Evolutionary conservation across 2,329 filamentous ascomycete genomes (phyloP).

Genomic region (Ilyonectria robusta): DNA sequence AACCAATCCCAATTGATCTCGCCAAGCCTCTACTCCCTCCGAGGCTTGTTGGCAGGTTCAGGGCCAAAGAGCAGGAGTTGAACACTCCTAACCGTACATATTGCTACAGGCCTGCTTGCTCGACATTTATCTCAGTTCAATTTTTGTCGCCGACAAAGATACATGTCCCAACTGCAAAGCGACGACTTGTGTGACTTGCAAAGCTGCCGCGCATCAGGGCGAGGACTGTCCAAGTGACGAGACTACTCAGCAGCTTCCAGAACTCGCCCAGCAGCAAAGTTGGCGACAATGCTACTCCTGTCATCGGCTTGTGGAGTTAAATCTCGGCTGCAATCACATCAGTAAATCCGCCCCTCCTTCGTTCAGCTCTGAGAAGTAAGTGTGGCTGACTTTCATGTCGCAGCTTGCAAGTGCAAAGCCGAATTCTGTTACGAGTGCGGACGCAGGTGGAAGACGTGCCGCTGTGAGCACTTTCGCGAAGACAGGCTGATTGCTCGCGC

Average conservation of each 20-base stretch:
- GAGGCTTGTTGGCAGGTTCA: conserved; percentile 54
- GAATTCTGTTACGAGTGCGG: background rate
- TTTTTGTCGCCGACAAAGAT: conserved; percentile 52
- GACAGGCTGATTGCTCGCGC: background rate
- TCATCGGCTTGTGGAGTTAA: conserved; percentile 62
- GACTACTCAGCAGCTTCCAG: conserved; percentile 56
- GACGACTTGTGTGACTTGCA: conserved; percentile 67
- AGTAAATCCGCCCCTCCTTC: conserved; percentile 57
- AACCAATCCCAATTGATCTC: conserved; percentile 55
- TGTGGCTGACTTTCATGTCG: background rate
- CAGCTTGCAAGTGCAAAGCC: background rate
- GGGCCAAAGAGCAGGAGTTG: conserved; percentile 63
- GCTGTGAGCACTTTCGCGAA: background rate
- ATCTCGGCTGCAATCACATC: conserved; percentile 69
- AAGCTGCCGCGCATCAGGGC: conserved; percentile 56
- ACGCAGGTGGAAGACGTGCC: background rate
- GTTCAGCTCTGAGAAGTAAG: background rate
- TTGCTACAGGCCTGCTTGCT: conserved; percentile 62
- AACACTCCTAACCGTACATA: conserved; percentile 64
- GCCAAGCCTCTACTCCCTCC: conserved; percentile 54
- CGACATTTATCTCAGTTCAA: conserved; percentile 59
- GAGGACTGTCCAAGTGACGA: conserved; percentile 64
- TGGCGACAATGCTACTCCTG: conserved; percentile 69
- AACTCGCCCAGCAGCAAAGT: conserved; percentile 56
- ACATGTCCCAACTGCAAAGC: conserved; percentile 59